Evolutionary conservation across 2,329 filamentous ascomycete genomes (phyloP).

Genomic region (Dothistroma pini): DNA sequence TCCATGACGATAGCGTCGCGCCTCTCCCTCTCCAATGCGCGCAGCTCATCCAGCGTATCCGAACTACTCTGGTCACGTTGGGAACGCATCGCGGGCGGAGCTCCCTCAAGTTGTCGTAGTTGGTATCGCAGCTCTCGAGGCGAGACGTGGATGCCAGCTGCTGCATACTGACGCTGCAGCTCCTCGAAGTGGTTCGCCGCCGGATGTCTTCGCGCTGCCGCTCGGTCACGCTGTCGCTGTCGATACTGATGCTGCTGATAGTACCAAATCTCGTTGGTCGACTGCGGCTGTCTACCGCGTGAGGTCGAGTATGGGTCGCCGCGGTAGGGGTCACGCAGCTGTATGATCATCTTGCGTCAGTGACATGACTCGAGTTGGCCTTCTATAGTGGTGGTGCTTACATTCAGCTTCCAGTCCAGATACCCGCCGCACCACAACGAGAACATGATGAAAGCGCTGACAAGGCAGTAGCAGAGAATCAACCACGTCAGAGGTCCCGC

Average conservation of each 20-base stretch:
- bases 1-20: not conserved
- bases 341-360: not conserved
- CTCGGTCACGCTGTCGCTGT: not conserved
- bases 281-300: not conserved
- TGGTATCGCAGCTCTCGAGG: not conserved
- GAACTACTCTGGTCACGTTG: not conserved
- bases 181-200: not conserved
- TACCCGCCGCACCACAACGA: not conserved
- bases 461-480: slow-evolving; percentile 5
- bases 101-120: not conserved
- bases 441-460: not conserved
- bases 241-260: not conserved
- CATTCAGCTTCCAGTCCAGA: slow-evolving; percentile 7
- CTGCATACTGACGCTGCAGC: not conserved
- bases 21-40: not conserved
- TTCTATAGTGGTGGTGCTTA: not conserved
- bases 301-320: not conserved
- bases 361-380: not conserved
- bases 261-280: not conserved
- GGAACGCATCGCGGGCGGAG: not conserved
- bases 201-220: not conserved
- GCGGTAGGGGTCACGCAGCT: not conserved
- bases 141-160: not conserved
- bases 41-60: not conserved
- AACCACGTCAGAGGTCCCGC: not conserved